A percentile compares a stretch with the other conserved stretches of the same genome.
These are phyloP conservation scores for Tricholoma sp. DNA, from an alignment of 768 basidiomycete species.

Conservation along the genomic window DNA sequence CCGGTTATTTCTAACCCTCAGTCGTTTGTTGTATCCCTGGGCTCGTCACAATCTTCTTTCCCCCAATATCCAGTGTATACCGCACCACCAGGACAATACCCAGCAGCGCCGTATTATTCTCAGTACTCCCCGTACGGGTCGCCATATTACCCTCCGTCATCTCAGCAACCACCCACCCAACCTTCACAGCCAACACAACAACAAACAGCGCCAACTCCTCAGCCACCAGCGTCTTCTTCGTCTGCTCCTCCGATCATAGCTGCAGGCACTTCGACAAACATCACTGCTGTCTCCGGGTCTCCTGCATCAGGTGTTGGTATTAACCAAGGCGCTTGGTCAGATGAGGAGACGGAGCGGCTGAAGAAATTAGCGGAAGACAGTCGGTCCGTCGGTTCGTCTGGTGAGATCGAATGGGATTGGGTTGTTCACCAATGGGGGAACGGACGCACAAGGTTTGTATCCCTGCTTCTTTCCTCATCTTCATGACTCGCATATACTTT, in stretches of 20 bases:
- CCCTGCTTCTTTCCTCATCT: background rate
- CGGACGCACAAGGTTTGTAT: constrained; percentile 60
- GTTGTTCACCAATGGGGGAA: constrained; percentile 71
- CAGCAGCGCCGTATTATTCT: constrained; percentile 58
- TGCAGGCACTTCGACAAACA: constrained; percentile 17
- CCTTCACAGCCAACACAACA: constrained; percentile 6
- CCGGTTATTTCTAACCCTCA: constrained; percentile 63
- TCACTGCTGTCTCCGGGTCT: constrained; percentile 18
- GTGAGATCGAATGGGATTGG: constrained; percentile 79
- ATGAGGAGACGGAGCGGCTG: constrained; percentile 69
- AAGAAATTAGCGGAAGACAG: constrained; percentile 68
- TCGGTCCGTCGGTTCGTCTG: constrained; percentile 38
- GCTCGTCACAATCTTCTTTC: constrained; percentile 39
- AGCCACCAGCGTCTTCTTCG: constrained; percentile 11
- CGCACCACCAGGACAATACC: constrained; percentile 39
- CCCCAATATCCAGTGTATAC: constrained; percentile 41
- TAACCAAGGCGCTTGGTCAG: constrained; percentile 73
- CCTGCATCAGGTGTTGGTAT: constrained; percentile 28
- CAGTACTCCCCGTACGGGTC: constrained; percentile 33
- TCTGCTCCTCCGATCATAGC: constrained; percentile 14
- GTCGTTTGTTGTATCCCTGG: constrained; percentile 68
- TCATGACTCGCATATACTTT: background rate
- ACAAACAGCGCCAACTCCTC: constrained; percentile 10
- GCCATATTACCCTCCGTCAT: constrained; percentile 18
- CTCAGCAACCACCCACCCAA: constrained; percentile 12